Percentiles rank a stretch among this genome's conserved stretches.
Evolutionary conservation across 805 yeast species (phyloP).

Genomic region (Ogataea henricii): DNA sequence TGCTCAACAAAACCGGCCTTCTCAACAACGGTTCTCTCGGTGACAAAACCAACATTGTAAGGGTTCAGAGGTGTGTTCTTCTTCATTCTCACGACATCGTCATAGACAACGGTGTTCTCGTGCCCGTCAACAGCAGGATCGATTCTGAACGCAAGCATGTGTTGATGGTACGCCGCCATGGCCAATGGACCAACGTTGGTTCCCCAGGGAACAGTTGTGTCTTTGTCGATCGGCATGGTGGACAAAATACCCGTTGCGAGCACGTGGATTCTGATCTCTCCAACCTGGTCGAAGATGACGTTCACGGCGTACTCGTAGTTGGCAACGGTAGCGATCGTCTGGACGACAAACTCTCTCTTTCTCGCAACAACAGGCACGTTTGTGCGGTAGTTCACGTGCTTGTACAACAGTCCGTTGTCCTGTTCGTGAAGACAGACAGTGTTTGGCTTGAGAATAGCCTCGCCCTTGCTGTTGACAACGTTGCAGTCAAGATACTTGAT

Average conservation of each 20-base stretch:
- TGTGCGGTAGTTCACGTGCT: constrained; percentile 81
- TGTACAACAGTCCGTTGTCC: constrained; percentile 73
- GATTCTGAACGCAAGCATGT: constrained; percentile 73
- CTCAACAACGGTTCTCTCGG: constrained; percentile 64
- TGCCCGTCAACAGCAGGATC: constrained; percentile 86
- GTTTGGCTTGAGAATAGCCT: constrained; percentile 60
- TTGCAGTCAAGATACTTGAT: constrained; percentile 70
- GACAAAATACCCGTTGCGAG: constrained; percentile 87
- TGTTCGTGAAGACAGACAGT: constrained; percentile 82
- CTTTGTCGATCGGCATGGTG: constrained; percentile 79
- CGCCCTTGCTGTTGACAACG: constrained; percentile 59
- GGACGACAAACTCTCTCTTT: constrained; percentile 77
- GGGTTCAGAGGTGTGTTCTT: constrained; percentile 57
- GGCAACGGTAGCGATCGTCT: constrained; percentile 82
- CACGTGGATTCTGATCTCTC: constrained; percentile 73
- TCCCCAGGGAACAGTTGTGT: constrained; percentile 68
- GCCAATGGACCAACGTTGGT: constrained; percentile 78
- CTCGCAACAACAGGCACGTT: constrained; percentile 68
- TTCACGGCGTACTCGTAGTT: constrained; percentile 80
- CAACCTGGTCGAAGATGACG: constrained; percentile 74
- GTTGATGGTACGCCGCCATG: constrained; percentile 85
- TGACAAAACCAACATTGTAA: constrained; percentile 67
- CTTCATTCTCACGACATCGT: constrained; percentile 67
- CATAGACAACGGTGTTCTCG: constrained; percentile 69
- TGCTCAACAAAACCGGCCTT: constrained; percentile 73